Conservation (phyloP, 2,329 filamentous ascomycete species). For the Grosmannia penicillata region DNA sequence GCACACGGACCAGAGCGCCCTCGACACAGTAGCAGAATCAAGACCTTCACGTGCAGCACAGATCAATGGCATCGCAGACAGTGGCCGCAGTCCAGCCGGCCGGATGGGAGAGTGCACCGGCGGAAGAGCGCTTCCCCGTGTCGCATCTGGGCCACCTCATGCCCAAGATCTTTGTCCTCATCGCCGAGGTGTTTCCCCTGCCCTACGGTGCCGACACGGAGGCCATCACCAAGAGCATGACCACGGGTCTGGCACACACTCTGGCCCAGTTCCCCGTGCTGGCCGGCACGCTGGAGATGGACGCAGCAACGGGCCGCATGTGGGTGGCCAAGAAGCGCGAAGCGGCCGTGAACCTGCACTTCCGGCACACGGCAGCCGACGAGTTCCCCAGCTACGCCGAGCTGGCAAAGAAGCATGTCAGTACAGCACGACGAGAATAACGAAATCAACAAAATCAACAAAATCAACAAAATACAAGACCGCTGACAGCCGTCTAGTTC, state of each 20-base stretch:
- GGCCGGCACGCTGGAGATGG: conserved; percentile 3
- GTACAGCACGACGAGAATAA: neutral
- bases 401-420: conserved; percentile 2
- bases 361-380: neutral
- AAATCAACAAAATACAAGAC: neutral
- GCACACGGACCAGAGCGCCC: too few relatives aligned
- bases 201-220: neutral
- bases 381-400: conserved; percentile 3
- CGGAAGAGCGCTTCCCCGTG: neutral
- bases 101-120: conserved; percentile 2
- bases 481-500: conserved; percentile 2
- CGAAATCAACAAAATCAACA: too few relatives aligned
- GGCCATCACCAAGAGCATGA: neutral
- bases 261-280: conserved; percentile 5
- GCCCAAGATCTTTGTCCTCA: conserved; percentile 7
- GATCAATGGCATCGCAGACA: too few relatives aligned
- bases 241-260: neutral
- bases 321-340: conserved; percentile 2
- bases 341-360: neutral
- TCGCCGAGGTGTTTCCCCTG: conserved; percentile 5
- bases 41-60: too few relatives aligned
- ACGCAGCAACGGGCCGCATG: conserved; percentile 1
- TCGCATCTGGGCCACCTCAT: conserved; percentile 5
- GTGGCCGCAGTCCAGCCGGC: conserved; percentile 2
- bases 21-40: too few relatives aligned